Evolutionary conservation across 2,329 filamentous ascomycete species (phyloP), one percentile per base, ranked within the genome.

Genomic region (Diaporthe sp.): DNA sequence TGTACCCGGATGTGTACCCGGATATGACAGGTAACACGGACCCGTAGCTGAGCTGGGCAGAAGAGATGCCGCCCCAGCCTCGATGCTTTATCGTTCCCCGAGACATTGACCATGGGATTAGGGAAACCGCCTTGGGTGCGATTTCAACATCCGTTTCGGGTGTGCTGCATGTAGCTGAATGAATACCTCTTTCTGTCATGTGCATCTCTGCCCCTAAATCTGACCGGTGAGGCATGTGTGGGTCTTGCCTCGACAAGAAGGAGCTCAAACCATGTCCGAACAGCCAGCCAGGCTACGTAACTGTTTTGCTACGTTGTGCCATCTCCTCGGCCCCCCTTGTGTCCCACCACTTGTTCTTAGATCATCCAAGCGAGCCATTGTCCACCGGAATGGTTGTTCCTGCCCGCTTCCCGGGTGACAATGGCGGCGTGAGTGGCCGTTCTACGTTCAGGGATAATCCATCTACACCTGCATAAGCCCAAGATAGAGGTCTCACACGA

Each of bases 111-210:
- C 39, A 4, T n/a, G 39, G 39, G 35, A n/a, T 27, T 27, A 32
- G 12, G 17, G 9, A 9, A 0, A 56, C 10, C 4, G 25, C 19
- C 19, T 22, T 5, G 19, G 27, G 17, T 17, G 59, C 27, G 39
- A 39, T 15, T 9, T 22, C 22, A 19, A 37, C n/a, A 27, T 53
- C 63, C 63, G 10, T 68, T 68, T 68, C 47, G 44, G 63, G 63
- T 39, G 17, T 51, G 22, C 63, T 68, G 63, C 63, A 68, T 37
- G 12, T 22, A 53, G 63, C 63, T 68, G 63, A 68, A 68, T 5
- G 32, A 9, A 13, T 27, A 15, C 32, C n/a, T 53, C 4, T 15
- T 27, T 27, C 47, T 30, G 30, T 53, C n/a, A 27, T 30, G 63
- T 53, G 63, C 30, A 17, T 53, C 13, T 68, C n/a, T 13, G 47